Conservation (phyloP, 1,284 basidiomycete genomes). For the Pterulicium gracile region DNA sequence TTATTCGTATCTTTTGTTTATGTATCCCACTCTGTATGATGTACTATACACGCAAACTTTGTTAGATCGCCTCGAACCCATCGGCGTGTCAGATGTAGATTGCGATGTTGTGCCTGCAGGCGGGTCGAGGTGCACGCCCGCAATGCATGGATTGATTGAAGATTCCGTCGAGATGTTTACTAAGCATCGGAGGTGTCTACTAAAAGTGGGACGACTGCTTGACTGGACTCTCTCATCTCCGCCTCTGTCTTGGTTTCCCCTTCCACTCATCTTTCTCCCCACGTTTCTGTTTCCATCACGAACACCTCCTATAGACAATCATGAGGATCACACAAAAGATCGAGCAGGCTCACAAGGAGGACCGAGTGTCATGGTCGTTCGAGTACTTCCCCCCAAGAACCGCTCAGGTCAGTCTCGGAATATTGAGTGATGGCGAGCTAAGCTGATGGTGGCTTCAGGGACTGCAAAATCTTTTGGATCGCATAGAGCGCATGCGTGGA, state of each 20-base stretch:
- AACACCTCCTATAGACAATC: slow-evolving; percentile 12
- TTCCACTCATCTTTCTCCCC: slow-evolving; percentile 11
- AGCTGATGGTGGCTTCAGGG: slow-evolving; percentile 44
- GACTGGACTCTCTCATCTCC: too few relatives aligned
- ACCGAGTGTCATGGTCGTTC: slow-evolving; percentile 89
- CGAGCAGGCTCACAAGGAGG: slow-evolving; percentile 70
- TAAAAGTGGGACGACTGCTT: too few relatives aligned
- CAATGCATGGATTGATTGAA: too few relatives aligned
- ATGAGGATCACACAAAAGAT: slow-evolving; percentile 95
- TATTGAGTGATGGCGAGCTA: slow-evolving; percentile 6
- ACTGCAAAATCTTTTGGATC: slow-evolving; percentile 89
- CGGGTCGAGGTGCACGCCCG: too few relatives aligned
- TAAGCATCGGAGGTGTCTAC: too few relatives aligned
- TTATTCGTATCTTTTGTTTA: too few relatives aligned
- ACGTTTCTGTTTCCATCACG: slow-evolving; percentile 8
- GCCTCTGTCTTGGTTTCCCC: slow-evolving; percentile 7
- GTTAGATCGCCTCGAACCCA: too few relatives aligned
- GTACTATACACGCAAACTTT: too few relatives aligned
- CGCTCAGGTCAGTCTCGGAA: slow-evolving; percentile 62
- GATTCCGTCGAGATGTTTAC: too few relatives aligned
- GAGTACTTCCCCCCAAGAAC: slow-evolving; percentile 96
- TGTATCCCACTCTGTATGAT: too few relatives aligned
- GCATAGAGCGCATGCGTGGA: slow-evolving; percentile 95
- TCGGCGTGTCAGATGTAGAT: too few relatives aligned
- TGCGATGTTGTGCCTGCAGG: too few relatives aligned